phyloP scores from a whole-genome alignment of 306 rosid species.

The Dicorynia guianensis region DNA sequence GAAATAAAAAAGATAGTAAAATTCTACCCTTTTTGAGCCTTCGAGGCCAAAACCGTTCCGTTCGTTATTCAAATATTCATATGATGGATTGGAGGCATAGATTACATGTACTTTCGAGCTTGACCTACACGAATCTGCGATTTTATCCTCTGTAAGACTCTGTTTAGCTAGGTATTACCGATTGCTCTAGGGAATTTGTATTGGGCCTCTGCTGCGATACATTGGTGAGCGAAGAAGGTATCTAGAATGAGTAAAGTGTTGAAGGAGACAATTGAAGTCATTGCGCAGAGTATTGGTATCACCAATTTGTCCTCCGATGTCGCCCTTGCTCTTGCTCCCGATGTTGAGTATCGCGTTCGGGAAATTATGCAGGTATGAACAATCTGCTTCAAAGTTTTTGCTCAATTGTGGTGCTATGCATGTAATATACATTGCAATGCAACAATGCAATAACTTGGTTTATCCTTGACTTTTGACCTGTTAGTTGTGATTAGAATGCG shows the following conservation, averaged over 20 bases:
- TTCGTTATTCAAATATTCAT: no score
- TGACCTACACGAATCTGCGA: no score
- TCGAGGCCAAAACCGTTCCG: no score
- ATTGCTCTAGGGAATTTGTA: not conserved
- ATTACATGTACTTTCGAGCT: no score
- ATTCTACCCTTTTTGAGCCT: no score
- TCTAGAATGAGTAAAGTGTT: slow-evolving; percentile 70
- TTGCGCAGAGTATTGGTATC: slow-evolving; percentile 88
- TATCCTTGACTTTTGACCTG: not conserved
- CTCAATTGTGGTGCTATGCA: not conserved
- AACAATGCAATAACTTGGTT: not conserved
- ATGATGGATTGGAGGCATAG: no score
- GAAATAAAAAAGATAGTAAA: no score
- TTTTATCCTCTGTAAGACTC: no score
- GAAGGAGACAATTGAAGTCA: slow-evolving; percentile 90
- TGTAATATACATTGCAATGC: not conserved
- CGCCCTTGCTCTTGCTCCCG: slow-evolving; percentile 80
- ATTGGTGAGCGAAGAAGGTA: not conserved
- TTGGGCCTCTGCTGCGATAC: not conserved
- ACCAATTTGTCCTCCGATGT: slow-evolving; percentile 83
- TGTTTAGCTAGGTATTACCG: not conserved
- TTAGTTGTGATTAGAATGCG: not conserved
- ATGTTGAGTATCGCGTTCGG: slow-evolving; percentile 88
- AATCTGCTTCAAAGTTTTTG: not conserved
- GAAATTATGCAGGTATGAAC: slow-evolving; percentile 89